These are phyloP conservation scores for Arabidopsis arenosa DNA, from an alignment of 345 rosid genomes.

Conservation along the genomic window DNA sequence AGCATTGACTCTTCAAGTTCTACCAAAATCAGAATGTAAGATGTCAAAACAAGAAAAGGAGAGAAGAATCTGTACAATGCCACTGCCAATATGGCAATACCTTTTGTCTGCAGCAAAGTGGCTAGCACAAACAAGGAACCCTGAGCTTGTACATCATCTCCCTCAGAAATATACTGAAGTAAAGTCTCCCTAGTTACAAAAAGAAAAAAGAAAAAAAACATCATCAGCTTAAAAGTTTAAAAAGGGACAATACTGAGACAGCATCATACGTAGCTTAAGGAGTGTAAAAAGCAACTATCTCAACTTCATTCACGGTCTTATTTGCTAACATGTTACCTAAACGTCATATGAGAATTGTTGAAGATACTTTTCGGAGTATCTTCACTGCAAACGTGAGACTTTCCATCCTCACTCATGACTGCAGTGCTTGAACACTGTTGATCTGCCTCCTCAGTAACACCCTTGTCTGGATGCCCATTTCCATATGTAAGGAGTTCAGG, in stretches of 20 bases:
- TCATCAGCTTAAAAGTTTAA: conserved; percentile 15
- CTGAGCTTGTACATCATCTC: conserved; percentile 76
- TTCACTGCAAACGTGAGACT: conserved; percentile 53
- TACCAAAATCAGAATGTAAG: conserved; percentile 41
- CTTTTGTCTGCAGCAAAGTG: conserved; percentile 95
- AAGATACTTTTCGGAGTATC: conserved; percentile 39
- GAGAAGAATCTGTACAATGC: conserved; percentile 22
- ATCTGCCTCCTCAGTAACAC: conserved; percentile 46
- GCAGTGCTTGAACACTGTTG: conserved; percentile 46
- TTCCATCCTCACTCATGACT: conserved; percentile 47
- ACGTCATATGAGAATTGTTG: conserved; percentile 48
- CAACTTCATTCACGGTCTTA: conserved; percentile 13
- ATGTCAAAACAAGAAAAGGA: conserved; percentile 23
- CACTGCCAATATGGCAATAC: conserved; percentile 49
- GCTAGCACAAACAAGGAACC: conserved; percentile 89
- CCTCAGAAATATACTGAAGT: conserved; percentile 68
- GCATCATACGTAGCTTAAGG: background rate
- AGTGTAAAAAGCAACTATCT: conserved; percentile 18
- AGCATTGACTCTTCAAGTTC: conserved; percentile 96
- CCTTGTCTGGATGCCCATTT: conserved; percentile 48
- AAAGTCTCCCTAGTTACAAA: conserved; percentile 70
- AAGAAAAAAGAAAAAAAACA: background rate
- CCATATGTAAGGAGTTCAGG: conserved; percentile 46
- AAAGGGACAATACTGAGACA: conserved; percentile 1
- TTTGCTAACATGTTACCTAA: conserved; percentile 62